Base-by-base conservation (phyloP, 2,329 filamentous ascomycete genomes). In the Aspergillus cejpii region DNA sequence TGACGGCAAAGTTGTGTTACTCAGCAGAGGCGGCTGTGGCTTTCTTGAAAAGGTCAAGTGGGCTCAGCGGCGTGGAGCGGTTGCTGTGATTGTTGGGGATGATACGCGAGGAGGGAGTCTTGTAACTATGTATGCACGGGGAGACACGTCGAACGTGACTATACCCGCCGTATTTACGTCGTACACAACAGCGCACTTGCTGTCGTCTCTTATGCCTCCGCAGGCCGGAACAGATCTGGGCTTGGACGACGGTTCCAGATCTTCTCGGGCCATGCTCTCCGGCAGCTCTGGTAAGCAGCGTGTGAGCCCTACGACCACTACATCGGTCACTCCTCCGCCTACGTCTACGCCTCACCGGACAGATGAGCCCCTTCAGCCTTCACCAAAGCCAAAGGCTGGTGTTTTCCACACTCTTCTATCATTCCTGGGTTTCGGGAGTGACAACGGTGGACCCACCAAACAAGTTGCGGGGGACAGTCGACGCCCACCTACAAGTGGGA, bases 31-130 rank as follows among this genome's bases (percentile, higher is more conserved):
- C 46, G 92, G 91, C 6, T 98, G 92, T 66, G 92, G 92, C 4
- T 98, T 98, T 64, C 69, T 96, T 48, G 91, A 97, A 63, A 98
- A 98, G 68, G 88, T 92, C 52, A 91, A 94, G 72, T 98, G 92
- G 92, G 88, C 86, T 10, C 92, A 98, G 65, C 79, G 89, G 49
- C 80, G 92, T 60, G 92, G 92, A 19, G 92, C 85, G 15, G 78
- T 89, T 48, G 92, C 87, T 27, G 74, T 98, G 48, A 94, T 98
- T 53, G 90, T 98, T 2, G 92, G 92, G 20, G 92, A 98, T 65
- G 86, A 96, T 64, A 84, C 87, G 46, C 85, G 87, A 49, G 91
- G 91, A 36, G 90, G 89, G 3, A 85, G 85, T 27, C 72, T 98
- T 49, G 87, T 97, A 40, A 92, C 94, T 57, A 98, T 98, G 92